A percentile compares a stretch with the other conserved stretches of the same genome.
Evolutionary conservation across 805 yeast species (phyloP).

Genomic region (Ogataea saltuana): DNA sequence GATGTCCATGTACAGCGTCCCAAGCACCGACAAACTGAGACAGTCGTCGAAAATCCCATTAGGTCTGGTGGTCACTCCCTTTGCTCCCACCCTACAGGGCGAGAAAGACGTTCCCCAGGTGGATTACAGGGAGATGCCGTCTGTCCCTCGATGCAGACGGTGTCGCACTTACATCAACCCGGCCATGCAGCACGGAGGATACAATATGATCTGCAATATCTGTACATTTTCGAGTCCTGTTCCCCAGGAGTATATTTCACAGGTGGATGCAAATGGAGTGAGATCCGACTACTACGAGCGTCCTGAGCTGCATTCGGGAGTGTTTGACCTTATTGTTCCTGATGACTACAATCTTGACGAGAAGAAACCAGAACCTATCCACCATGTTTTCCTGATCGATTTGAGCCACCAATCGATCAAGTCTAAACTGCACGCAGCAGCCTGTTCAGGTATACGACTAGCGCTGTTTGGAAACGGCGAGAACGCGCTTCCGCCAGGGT

Average conservation of each 20-base stretch:
- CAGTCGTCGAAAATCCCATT: slow-evolving; percentile 74
- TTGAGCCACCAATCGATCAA: slow-evolving; percentile 59
- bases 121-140: slow-evolving; percentile 55
- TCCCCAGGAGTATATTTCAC: slow-evolving; percentile 65
- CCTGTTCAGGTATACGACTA: slow-evolving; percentile 69
- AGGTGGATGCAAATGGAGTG: slow-evolving; percentile 59
- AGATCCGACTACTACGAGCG: slow-evolving; percentile 63
- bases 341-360: slow-evolving; percentile 59
- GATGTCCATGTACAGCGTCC: slow-evolving; percentile 79
- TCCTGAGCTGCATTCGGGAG: slow-evolving; percentile 80
- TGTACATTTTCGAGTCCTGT: slow-evolving; percentile 76
- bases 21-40: slow-evolving; percentile 69
- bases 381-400: slow-evolving; percentile 75
- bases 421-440: slow-evolving; percentile 59
- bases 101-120: slow-evolving; percentile 65
- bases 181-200: slow-evolving; percentile 65
- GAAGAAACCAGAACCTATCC: slow-evolving; percentile 46
- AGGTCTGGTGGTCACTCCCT: slow-evolving; percentile 80
- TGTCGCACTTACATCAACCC: slow-evolving; percentile 93
- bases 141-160: slow-evolving; percentile 88
- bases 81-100: slow-evolving; percentile 58
- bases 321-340: slow-evolving; percentile 84
- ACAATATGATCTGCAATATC: slow-evolving; percentile 76
- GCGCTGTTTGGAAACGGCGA: slow-evolving; percentile 43
- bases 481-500: slow-evolving; percentile 38